Base-by-base conservation (phyloP, 257 asterid genomes). In the Lycium ferocissimum region DNA sequence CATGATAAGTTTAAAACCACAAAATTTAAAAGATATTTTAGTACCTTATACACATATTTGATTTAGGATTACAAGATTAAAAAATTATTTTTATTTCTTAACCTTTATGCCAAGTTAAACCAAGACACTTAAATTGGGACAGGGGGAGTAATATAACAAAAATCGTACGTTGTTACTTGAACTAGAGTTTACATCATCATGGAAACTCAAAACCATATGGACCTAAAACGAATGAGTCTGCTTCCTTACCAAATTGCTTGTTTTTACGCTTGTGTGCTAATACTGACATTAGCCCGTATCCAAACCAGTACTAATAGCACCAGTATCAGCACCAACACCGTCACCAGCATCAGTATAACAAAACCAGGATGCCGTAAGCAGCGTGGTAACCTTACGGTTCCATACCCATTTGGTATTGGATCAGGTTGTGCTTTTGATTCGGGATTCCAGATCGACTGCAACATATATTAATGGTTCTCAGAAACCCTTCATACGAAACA, bases 331-430 rank as follows among this genome's bases (percentile, higher is more conserved):
- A 38, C 62, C 54, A 65, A 79, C 22, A 35, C 85, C 57, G 89
- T 79, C n/a, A 26, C 81, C 22, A 85, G 13, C n/a, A n/a, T n/a
- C n/a, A n/a, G n/a, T 58, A 40, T 83, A 47, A 62, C 92, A 12
- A 85, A 84, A 47, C 90, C 91, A 40, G 84, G 85, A 33, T 93
- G 96, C 88, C 88, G 38, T 9, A 81, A 82, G 80, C 22, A 63
- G 81, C 91, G 96, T 3, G 96, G 94, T 0, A 87, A 89, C 87
- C 0, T 89, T 7, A 87, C 92, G 3, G 88, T 91, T 9, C 93
- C 91, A 2, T 93, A 84, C 40, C 94, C 94, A 2, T 91, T 93
- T 47, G 92, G 92, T 65, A 38, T 88, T 18, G 94, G 92, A n/a
- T n/a, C 92, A 5, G 84, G 79, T 15, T 93, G 95, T 53, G 86